Evolutionary conservation across 257 asterid species (phyloP), one percentile per base, ranked within the genome.

Genomic region (Nicotiana obtusifolia): DNA sequence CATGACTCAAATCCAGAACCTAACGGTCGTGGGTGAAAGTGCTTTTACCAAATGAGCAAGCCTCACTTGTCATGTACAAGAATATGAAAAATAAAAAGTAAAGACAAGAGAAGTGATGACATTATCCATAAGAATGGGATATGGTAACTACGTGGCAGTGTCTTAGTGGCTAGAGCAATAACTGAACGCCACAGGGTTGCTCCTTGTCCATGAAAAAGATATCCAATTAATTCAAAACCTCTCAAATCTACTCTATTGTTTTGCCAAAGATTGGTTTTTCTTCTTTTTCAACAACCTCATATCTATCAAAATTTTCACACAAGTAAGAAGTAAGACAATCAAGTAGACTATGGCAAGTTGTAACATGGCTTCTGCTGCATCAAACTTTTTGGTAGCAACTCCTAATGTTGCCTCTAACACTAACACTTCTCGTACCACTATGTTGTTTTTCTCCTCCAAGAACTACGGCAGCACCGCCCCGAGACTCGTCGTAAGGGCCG

Each of bases 111-210:
- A 10, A 69, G 69, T 82, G 89, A 85, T 80, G 77, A 81, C 86
- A 89, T 92, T 93, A 93, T 92, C 98, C 95, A 86, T 61, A 88
- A 86, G 86, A 89, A 88, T 16, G 84, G 77, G 94, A 92, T 91
- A 90, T 87, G 92, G 92, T 84, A 22, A 66, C 83, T 90, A 94
- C 22, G 87, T 94, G 97, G 91, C 95, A 73, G 14, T 1, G 16
- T 44, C 78, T 60, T 0, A 91, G 67, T 94, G 97, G 97, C 84
- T 81, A 78, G 17, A 47, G 22, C 64, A 90, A 87, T 84, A 68
- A 35, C 90, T 76, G 6, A 10, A 77, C 64, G 44, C 76, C 60
- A 81, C 47, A 54, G 64, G 84, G 83, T 83, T 68, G 81, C 89
- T 88, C 90, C 73, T 78, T 83, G 85, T 87, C 95, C 95, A 89